Evolutionary conservation across 192 early-diverging fungal species (phyloP).

Genomic region (Diversispora epigaea): DNA sequence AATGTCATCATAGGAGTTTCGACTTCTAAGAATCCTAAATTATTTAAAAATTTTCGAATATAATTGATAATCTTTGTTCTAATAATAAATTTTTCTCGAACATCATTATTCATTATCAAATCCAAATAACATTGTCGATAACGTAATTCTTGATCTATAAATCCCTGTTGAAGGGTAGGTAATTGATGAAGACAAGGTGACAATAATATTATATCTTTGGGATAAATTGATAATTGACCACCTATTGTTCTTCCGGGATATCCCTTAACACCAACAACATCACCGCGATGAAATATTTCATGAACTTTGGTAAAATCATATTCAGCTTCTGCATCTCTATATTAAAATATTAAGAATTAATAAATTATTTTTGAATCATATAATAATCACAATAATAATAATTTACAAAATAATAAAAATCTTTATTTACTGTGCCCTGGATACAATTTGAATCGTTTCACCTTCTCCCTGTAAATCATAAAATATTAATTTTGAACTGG

Average conservation of each 20-base stretch:
- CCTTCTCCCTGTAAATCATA: too few relatives aligned
- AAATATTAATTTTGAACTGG: too few relatives aligned
- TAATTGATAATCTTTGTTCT: too few relatives aligned
- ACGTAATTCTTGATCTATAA: slow-evolving; percentile 95
- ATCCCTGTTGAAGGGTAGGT: slow-evolving; percentile 90
- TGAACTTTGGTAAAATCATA: slow-evolving; percentile 78
- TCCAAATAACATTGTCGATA: slow-evolving; percentile 98
- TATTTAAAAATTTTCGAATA: too few relatives aligned
- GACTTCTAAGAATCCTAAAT: too few relatives aligned
- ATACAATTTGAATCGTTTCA: slow-evolving; percentile 92
- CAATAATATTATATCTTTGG: slow-evolving; percentile 81
- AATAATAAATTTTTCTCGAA: too few relatives aligned
- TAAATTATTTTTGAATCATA: too few relatives aligned
- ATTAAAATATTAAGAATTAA: too few relatives aligned
- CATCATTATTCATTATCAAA: too few relatives aligned
- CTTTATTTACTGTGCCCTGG: slow-evolving; percentile 67
- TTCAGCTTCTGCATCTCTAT: slow-evolving; percentile 50
- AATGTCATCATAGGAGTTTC: too few relatives aligned
- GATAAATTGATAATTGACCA: slow-evolving; percentile 95
- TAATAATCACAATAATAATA: too few relatives aligned
- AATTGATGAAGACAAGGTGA: slow-evolving; percentile 94
- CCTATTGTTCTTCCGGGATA: slow-evolving; percentile 84
- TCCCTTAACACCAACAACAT: slow-evolving; percentile 94
- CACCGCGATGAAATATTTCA: slow-evolving; percentile 84
- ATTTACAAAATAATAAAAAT: slow-evolving; percentile 39